Percentiles rank a stretch among this genome's conserved stretches.
These are phyloP conservation scores for Apiosordaria backusii DNA, from an alignment of 495 filamentous ascomycete genomes.

Conservation along the genomic window DNA sequence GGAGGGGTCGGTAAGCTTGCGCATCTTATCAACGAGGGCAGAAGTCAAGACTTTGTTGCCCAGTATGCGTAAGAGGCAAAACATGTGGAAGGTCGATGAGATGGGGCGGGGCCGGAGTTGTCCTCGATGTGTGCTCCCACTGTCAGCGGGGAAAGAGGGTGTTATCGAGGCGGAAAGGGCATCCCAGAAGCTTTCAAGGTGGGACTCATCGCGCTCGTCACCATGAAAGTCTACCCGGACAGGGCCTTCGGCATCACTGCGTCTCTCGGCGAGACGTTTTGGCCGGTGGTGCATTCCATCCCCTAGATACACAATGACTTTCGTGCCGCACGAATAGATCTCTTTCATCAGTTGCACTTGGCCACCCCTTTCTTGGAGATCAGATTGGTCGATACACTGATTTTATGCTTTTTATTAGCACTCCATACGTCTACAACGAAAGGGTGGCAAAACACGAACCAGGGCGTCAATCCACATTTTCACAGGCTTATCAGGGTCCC, in stretches of 20 bases:
- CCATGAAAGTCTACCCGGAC: not conserved
- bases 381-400: slow-evolving; percentile 12
- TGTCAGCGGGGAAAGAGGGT: not conserved
- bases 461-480: slow-evolving; percentile 11
- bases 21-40: not conserved
- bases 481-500: not conserved
- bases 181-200: not conserved
- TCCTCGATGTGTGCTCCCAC: not conserved
- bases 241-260: not conserved
- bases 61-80: not conserved
- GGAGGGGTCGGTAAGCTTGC: not conserved
- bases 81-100: not conserved
- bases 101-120: not conserved
- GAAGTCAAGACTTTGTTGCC: not conserved
- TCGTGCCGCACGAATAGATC: not conserved
- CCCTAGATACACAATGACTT: slow-evolving; percentile 11
- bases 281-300: slow-evolving; percentile 10
- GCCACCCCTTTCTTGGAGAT: slow-evolving; percentile 1
- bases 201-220: not conserved
- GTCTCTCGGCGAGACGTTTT: not conserved
- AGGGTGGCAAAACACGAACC: not conserved
- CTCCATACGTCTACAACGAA: not conserved
- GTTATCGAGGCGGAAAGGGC: not conserved
- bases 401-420: not conserved
- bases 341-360: slow-evolving; percentile 11